phyloP scores from a whole-genome alignment of 1,284 basidiomycete genomes.

The Ganoderma resinaceum region DNA sequence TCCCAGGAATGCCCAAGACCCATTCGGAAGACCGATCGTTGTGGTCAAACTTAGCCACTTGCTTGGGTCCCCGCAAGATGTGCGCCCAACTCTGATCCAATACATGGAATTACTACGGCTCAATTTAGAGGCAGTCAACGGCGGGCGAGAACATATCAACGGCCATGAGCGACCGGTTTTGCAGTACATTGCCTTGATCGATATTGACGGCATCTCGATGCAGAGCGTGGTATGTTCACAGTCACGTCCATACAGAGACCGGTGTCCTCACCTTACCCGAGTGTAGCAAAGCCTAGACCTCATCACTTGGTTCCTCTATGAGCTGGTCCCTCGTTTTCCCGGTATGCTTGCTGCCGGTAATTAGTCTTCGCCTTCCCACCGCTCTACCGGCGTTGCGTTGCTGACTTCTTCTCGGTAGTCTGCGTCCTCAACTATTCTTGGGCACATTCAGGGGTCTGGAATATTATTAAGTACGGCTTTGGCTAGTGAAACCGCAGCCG shows the following conservation, averaged over 20 bases:
- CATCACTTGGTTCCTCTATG: slow-evolving; percentile 67
- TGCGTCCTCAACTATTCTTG: slow-evolving; percentile 86
- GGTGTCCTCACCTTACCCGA: not conserved
- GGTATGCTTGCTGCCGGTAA: slow-evolving; percentile 79
- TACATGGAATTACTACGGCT: slow-evolving; percentile 62
- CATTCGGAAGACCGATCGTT: slow-evolving; percentile 68
- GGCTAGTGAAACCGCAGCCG: slow-evolving; percentile 1
- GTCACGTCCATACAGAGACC: not conserved
- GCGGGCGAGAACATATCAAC: slow-evolving; percentile 32
- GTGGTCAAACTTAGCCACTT: slow-evolving; percentile 51
- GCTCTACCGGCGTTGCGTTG: not conserved
- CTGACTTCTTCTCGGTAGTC: slow-evolving; percentile 46
- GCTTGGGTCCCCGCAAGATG: slow-evolving; percentile 43
- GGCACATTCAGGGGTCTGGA: slow-evolving; percentile 83
- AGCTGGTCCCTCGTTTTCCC: slow-evolving; percentile 75
- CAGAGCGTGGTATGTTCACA: slow-evolving; percentile 60
- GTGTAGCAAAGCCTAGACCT: slow-evolving; percentile 62
- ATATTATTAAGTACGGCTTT: slow-evolving; percentile 65
- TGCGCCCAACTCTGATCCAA: slow-evolving; percentile 52
- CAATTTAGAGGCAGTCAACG: slow-evolving; percentile 54
- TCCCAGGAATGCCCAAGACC: slow-evolving; percentile 58
- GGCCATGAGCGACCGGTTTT: slow-evolving; percentile 46
- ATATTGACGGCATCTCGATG: slow-evolving; percentile 66
- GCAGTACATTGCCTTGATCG: slow-evolving; percentile 76
- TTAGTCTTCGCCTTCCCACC: slow-evolving; percentile 35